A percentile compares a stretch with the other conserved stretches of the same genome.
Conservation (phyloP, 805 yeast genomes). For the Hanseniaspora hatyaiensis region DNA sequence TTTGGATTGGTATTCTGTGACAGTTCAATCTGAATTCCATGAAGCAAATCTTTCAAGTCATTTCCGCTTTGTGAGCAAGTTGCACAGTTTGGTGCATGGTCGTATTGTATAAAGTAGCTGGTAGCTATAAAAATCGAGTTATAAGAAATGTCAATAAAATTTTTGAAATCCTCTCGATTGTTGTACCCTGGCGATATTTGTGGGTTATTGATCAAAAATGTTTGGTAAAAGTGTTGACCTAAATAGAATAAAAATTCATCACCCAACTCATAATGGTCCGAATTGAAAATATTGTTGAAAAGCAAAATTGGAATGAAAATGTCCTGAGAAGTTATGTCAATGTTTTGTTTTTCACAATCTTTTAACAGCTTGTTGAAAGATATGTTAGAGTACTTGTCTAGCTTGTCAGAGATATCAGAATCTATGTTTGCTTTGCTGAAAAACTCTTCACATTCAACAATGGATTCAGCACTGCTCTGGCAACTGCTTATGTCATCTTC, state of each 20-base stretch:
- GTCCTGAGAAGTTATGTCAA: not conserved
- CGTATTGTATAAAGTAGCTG: conserved; percentile 13
- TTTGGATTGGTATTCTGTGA: too few species aligned
- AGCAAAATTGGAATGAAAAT: conserved; percentile 9
- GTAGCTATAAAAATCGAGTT: conserved; percentile 10
- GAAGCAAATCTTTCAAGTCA: not conserved
- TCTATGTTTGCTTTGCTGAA: not conserved
- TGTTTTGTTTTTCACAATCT: not conserved
- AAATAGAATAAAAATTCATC: conserved; percentile 13
- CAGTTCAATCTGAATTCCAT: not conserved
- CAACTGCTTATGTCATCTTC: not conserved
- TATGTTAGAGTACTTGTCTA: not conserved
- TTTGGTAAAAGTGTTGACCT: conserved; percentile 14
- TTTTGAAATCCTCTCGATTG: not conserved
- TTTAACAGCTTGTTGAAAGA: conserved; percentile 5
- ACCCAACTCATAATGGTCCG: conserved; percentile 7
- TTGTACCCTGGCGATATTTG: not conserved
- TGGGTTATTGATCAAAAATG: conserved; percentile 4
- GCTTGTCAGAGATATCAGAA: not conserved
- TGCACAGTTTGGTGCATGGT: conserved; percentile 3
- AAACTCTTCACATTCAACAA: not conserved
- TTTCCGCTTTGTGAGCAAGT: not conserved
- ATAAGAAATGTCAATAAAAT: not conserved
- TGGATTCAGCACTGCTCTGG: too few species aligned
- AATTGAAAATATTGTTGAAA: conserved; percentile 12